phyloP scores from a whole-genome alignment of 2,329 filamentous ascomycete genomes.

The Fusarium multiceps region DNA sequence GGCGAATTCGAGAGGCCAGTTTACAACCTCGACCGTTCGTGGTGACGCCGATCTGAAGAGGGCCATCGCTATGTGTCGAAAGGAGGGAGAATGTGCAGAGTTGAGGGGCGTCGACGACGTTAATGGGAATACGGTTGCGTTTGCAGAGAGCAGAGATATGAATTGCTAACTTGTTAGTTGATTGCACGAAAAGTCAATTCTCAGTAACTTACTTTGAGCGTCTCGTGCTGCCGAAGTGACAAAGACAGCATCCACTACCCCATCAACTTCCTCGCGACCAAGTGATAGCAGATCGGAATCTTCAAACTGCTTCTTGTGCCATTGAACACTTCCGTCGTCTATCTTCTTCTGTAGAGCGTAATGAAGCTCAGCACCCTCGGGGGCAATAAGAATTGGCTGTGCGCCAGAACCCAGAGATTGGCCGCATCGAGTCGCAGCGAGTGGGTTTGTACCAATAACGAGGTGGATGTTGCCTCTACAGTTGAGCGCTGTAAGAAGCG shows the following conservation, averaged over 20 bases:
- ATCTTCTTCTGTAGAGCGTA: conserved; percentile 70
- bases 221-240: conserved; percentile 72
- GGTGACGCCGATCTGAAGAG: conserved; percentile 93
- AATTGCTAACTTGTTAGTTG: conserved; percentile 56
- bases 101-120: conserved; percentile 86
- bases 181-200: background rate
- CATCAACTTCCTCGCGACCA: conserved; percentile 81
- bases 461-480: conserved; percentile 80
- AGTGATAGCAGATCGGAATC: conserved; percentile 78
- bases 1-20: conserved; percentile 85
- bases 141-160: conserved; percentile 81
- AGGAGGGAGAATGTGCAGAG: conserved; percentile 92
- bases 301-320: conserved; percentile 73
- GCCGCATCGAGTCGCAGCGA: conserved; percentile 85
- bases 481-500: conserved; percentile 79
- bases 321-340: conserved; percentile 73
- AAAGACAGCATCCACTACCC: conserved; percentile 91
- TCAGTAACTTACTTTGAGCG: conserved; percentile 51
- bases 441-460: conserved; percentile 84
- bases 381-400: conserved; percentile 80
- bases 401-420: conserved; percentile 87
- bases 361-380: conserved; percentile 69
- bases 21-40: conserved; percentile 96
- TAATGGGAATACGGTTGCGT: conserved; percentile 86
- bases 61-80: conserved; percentile 88